Conservation (phyloP, 129 eudicot species). For the Flaveria ramosissima region DNA sequence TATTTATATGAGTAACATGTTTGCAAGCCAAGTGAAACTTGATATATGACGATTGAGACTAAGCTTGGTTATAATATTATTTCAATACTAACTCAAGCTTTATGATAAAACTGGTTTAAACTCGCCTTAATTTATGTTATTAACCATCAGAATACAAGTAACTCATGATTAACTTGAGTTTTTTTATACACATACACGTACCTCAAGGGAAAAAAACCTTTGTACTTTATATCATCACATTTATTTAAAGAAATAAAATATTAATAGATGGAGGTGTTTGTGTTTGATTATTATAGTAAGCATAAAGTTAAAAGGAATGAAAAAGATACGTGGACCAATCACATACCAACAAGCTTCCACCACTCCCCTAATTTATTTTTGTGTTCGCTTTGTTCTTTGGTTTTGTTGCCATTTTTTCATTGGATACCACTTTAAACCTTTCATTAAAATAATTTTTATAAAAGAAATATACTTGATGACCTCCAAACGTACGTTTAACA, state of each 20-base stretch:
- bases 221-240: too few species aligned
- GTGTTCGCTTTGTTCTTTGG: not conserved
- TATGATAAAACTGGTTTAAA: too few species aligned
- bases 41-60: too few species aligned
- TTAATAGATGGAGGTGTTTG: conserved; percentile 10
- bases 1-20: too few species aligned
- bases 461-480: not conserved
- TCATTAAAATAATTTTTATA: not conserved
- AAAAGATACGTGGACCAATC: conserved; percentile 28
- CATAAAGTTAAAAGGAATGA: conserved; percentile 20
- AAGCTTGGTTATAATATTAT: too few species aligned
- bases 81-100: too few species aligned
- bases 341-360: conserved; percentile 27
- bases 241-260: too few species aligned
- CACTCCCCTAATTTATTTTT: not conserved
- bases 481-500: not conserved
- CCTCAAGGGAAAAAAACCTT: too few species aligned
- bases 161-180: too few species aligned
- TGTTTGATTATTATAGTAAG: not conserved
- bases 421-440: not conserved
- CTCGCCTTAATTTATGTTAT: too few species aligned
- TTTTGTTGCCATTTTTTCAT: conserved; percentile 24
- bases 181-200: too few species aligned
- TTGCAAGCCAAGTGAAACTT: too few species aligned
- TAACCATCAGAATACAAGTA: not conserved